Percentiles rank a stretch among this genome's conserved stretches.
These are phyloP conservation scores for Hirschfeldia incana DNA, from an alignment of 345 rosid genomes.

Conservation along the genomic window DNA sequence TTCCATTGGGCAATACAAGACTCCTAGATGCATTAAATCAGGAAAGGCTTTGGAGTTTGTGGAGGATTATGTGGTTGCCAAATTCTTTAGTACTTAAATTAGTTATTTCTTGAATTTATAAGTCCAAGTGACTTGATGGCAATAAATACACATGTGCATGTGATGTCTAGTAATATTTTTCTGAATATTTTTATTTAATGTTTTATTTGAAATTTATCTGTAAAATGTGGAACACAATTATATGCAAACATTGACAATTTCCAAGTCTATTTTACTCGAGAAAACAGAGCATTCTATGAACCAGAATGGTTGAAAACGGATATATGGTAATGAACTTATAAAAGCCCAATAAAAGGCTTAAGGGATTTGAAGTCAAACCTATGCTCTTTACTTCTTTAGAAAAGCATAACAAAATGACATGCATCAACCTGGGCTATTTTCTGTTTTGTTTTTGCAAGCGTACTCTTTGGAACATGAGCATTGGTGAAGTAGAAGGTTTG, in stretches of 20 bases:
- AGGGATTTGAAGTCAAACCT: not conserved
- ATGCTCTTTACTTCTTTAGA: not conserved
- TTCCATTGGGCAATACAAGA: slow-evolving; percentile 90
- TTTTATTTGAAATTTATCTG: not conserved
- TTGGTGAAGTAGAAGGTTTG: too few relatives aligned
- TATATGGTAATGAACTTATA: not conserved
- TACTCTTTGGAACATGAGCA: too few relatives aligned
- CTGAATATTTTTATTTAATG: not conserved
- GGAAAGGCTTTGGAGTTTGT: slow-evolving; percentile 53
- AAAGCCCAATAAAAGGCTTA: not conserved
- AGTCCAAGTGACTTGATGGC: slow-evolving; percentile 3
- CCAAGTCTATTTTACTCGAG: not conserved
- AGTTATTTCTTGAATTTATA: not conserved
- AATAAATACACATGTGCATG: not conserved
- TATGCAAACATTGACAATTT: not conserved
- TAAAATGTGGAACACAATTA: not conserved
- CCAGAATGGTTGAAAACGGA: not conserved
- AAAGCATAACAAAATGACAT: not conserved
- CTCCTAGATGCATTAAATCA: slow-evolving; percentile 83
- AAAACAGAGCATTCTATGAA: slow-evolving; percentile 18
- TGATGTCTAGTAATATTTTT: not conserved
- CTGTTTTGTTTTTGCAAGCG: not conserved
- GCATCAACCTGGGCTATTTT: not conserved
- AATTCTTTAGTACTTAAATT: slow-evolving; percentile 53
- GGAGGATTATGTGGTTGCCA: slow-evolving; percentile 58